Conservation (phyloP, 768 basidiomycete genomes). For the Phlegmacium glaucopus region DNA sequence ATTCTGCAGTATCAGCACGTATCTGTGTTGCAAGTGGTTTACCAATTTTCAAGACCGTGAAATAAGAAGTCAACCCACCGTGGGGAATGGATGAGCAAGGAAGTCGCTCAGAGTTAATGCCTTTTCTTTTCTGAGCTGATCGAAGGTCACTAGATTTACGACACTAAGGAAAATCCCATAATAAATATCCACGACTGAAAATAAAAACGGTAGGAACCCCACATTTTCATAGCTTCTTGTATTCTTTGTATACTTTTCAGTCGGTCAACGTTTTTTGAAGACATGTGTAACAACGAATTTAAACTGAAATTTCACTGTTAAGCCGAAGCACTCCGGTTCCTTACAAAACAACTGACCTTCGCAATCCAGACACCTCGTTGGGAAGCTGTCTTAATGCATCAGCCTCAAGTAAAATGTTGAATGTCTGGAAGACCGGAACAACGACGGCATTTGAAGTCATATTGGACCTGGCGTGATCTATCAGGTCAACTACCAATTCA, state of each 20-base stretch:
- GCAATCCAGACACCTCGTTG: constrained; percentile 41
- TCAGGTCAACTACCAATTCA: constrained; percentile 55
- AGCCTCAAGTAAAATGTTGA: constrained; percentile 69
- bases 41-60: constrained; percentile 5
- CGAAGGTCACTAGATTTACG: constrained; percentile 57
- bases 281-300: constrained; percentile 48
- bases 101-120: constrained; percentile 52
- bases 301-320: constrained; percentile 40
- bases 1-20: constrained; percentile 78
- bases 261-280: constrained; percentile 57
- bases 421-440: constrained; percentile 78
- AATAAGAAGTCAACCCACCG: constrained; percentile 41
- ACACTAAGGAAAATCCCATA: constrained; percentile 40
- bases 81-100: constrained; percentile 77
- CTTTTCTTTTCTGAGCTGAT: constrained; percentile 40
- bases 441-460: constrained; percentile 66
- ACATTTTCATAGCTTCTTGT: constrained; percentile 84
- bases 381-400: constrained; percentile 52
- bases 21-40: constrained; percentile 45
- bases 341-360: constrained; percentile 45
- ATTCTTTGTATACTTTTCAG: constrained; percentile 86
- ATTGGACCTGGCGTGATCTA: constrained; percentile 50
- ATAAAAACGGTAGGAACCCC: constrained; percentile 3
- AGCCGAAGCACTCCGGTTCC: constrained; percentile 40
- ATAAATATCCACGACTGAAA: neutral